These are phyloP conservation scores for Oryza coarctata DNA, from an alignment of 176 grass and related monocot species.

Conservation along the genomic window DNA sequence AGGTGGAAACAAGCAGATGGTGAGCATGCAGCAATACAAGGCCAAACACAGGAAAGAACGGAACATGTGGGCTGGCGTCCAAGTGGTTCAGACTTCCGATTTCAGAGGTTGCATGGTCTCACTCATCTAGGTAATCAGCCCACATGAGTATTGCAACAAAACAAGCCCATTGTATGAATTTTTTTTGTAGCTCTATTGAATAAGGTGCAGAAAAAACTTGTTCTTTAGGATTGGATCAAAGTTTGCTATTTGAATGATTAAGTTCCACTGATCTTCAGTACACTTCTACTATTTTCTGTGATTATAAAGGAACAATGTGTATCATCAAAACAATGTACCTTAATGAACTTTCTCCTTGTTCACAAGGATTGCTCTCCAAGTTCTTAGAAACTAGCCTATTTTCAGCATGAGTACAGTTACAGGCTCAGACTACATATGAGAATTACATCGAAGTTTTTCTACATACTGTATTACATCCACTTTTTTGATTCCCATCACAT, in stretches of 20 bases:
- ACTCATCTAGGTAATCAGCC: not conserved
- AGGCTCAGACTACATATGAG: not conserved
- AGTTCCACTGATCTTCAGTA: conserved; percentile 4
- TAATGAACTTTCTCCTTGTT: not conserved
- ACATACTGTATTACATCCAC: not conserved
- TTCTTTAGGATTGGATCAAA: not conserved
- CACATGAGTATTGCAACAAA: not conserved
- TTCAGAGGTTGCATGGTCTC: not conserved
- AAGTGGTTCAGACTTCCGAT: not conserved
- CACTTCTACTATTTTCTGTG: not conserved
- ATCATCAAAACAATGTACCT: not conserved
- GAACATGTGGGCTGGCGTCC: not conserved
- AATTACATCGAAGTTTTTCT: not conserved
- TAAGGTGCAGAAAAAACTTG: not conserved
- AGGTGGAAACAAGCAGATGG: not conserved
- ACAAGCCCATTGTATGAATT: not conserved
- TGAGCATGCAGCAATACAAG: not conserved
- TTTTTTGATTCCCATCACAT: not conserved
- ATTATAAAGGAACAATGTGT: not conserved
- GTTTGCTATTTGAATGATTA: not conserved
- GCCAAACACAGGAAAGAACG: not conserved
- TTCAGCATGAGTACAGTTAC: not conserved
- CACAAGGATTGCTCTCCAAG: not conserved
- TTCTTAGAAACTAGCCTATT: not conserved
- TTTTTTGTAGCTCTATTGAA: not conserved